Base-by-base conservation (phyloP, 176 grass and related monocot genomes). In the Musa troglodytarum region DNA sequence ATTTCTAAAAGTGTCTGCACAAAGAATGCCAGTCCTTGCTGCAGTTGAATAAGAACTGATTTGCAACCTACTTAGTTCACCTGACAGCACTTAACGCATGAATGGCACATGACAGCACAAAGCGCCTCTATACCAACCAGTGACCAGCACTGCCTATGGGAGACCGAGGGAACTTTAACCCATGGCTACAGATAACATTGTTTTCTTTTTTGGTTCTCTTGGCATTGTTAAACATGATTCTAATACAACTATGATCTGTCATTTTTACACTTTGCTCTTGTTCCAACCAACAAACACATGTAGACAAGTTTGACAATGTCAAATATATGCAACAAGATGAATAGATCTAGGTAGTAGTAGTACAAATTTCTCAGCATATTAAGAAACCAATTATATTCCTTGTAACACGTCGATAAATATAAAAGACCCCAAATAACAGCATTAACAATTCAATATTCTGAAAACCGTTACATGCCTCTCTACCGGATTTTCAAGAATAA, bases 401-500 rank as follows among this genome's bases (percentile, higher is more conserved):
- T 43, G 4, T 43, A 43, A 43, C 4, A 12, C 10, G 24, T 26
- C 12, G 15, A 22, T 65, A 65, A 22, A 65, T 11, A 25, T 22
- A 25, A 65, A 65, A 25, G 63, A 29, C 23, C 34, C 34, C 4
- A 22, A 65, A 25, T 65, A 20, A 65, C 62, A 65, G 25, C 25
- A 65, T 65, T 22, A 65, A 65, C 25, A 14, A 65, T 13, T 11
- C 22, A 25, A 65, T 43, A 43, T 43, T 43, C 34, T 4, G 3
- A 6, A 43, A 43, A 43, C 34, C 9, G 25, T 59, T 14, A 20
- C 68, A 74, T 88, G 88, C 93, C 89, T 96, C 84, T 92, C 89
- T 11, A 96, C 59, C 59, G 89, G 89, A 78, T 90, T 87, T 74
- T 96, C 83, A 59, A 92, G 79, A 84, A 96, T 96, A 79, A 92